phyloP scores from a whole-genome alignment of 495 filamentous ascomycete genomes.

The Neurospora hispaniola region DNA sequence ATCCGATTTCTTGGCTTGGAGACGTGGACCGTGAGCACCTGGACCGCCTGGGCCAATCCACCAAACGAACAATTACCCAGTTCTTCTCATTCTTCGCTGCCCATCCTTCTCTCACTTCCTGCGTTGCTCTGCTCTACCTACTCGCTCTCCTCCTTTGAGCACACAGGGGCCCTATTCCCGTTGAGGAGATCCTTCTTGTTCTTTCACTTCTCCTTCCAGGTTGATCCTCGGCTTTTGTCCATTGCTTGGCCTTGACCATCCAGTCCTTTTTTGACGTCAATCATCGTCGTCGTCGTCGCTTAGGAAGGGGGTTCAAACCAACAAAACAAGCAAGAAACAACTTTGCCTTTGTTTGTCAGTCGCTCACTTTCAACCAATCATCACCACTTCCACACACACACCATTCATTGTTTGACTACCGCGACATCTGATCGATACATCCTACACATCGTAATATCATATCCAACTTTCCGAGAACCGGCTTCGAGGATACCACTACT shows the following conservation, averaged over 20 bases:
- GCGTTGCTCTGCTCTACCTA: constrained; percentile 10
- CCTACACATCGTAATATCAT: neutral
- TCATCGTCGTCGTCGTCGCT: neutral
- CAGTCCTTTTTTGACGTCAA: neutral
- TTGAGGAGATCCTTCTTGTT: neutral
- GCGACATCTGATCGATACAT: neutral
- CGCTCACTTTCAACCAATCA: neutral
- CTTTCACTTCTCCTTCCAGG: constrained; percentile 31
- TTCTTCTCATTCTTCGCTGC: neutral
- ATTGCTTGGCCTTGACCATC: constrained; percentile 13
- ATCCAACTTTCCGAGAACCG: neutral
- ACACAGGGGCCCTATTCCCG: neutral
- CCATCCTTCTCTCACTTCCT: constrained; percentile 25
- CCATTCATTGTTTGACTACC: neutral
- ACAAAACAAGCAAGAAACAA: neutral
- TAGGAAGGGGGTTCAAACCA: neutral
- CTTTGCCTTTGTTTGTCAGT: constrained; percentile 7
- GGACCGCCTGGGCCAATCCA: neutral
- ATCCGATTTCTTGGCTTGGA: neutral
- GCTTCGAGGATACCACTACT: neutral
- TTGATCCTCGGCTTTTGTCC: constrained; percentile 39
- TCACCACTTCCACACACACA: neutral
- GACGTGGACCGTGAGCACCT: neutral
- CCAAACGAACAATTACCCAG: neutral
- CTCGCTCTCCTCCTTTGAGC: constrained; percentile 2